These are phyloP conservation scores for Penicillium sp. DNA, from an alignment of 2,329 filamentous ascomycete species.

Conservation along the genomic window DNA sequence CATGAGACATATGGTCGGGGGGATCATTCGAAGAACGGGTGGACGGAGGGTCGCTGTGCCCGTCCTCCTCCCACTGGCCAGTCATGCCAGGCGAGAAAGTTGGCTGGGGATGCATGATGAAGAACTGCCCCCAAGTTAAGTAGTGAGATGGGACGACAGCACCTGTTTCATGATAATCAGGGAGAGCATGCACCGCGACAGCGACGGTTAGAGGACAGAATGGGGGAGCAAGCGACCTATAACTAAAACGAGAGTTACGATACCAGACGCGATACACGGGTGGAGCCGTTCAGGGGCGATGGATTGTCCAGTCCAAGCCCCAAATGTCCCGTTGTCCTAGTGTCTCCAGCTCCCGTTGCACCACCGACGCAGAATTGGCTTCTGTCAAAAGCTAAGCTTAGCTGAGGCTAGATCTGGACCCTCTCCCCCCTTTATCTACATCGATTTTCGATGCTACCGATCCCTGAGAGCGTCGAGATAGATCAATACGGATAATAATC, in stretches of 20 bases:
- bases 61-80: slow-evolving; percentile 25
- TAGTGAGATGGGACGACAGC: slow-evolving; percentile 7
- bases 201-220: background rate
- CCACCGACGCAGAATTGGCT: background rate
- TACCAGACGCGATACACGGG: background rate
- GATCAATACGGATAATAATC: too few species aligned
- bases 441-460: too few species aligned
- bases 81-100: slow-evolving; percentile 5
- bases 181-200: background rate
- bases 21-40: slow-evolving; percentile 34
- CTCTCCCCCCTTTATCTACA: too few species aligned
- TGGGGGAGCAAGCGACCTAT: background rate
- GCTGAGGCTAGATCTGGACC: too few species aligned
- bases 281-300: slow-evolving; percentile 10
- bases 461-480: too few species aligned
- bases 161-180: slow-evolving; percentile 19
- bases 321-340: too few species aligned
- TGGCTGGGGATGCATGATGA: slow-evolving; percentile 7
- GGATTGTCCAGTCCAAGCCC: background rate
- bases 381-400: too few species aligned
- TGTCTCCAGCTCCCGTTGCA: background rate
- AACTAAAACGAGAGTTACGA: background rate
- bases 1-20: slow-evolving; percentile 34
- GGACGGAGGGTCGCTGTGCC: slow-evolving; percentile 26
- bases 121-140: slow-evolving; percentile 7